A percentile compares a stretch with the other conserved stretches of the same genome.
phyloP scores from a whole-genome alignment of 2,329 filamentous ascomycete genomes.

The Westerdykella sp. region DNA sequence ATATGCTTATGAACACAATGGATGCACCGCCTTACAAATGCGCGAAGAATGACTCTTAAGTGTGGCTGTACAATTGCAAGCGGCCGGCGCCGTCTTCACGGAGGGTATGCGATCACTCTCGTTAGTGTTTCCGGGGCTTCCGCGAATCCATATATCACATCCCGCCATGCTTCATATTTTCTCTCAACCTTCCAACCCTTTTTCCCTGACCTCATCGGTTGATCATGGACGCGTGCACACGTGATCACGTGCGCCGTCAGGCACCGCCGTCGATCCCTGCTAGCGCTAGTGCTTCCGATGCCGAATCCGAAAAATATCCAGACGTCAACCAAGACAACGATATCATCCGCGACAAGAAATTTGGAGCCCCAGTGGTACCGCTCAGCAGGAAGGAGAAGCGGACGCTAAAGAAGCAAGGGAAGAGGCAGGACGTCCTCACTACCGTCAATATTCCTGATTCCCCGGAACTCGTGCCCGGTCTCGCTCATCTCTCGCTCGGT shows the following conservation, averaged over 20 bases:
- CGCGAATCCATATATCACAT: no score
- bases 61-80: conserved; percentile 29
- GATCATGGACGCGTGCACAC: conserved; percentile 12
- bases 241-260: conserved; percentile 30
- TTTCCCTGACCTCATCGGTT: no score
- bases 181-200: no score
- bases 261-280: not conserved
- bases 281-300: conserved; percentile 15
- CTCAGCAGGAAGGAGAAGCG: not conserved
- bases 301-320: conserved; percentile 7
- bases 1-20: no score
- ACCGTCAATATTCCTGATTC: not conserved
- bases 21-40: conserved; percentile 26
- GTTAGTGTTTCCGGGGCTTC: no score
- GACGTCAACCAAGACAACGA: conserved; percentile 10
- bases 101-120: no score
- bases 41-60: conserved; percentile 26
- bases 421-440: not conserved
- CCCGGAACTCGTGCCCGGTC: no score
- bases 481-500: no score
- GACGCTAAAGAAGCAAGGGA: not conserved
- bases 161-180: no score
- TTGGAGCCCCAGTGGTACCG: not conserved
- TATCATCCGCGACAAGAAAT: conserved; percentile 6
- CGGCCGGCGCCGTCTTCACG: no score